These are phyloP conservation scores for Neurospora sp. DNA, from an alignment of 495 filamentous ascomycete species.

Conservation along the genomic window DNA sequence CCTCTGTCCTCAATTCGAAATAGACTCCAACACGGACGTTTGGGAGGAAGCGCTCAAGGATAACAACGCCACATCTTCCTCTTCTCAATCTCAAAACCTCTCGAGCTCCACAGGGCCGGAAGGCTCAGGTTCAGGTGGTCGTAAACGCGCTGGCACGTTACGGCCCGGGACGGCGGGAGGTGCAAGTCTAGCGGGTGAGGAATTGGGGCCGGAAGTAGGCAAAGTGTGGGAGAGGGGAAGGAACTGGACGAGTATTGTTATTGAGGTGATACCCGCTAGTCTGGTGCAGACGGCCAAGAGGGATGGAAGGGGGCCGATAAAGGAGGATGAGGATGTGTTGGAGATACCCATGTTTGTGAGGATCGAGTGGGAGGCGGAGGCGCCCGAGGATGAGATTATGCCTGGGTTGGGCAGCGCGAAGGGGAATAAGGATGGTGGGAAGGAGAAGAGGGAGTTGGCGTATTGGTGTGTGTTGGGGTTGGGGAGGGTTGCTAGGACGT, in stretches of 20 bases:
- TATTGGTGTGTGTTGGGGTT: slow-evolving; percentile 93
- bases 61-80: slow-evolving; percentile 6
- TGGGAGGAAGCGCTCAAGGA: slow-evolving; percentile 83
- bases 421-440: slow-evolving; percentile 21
- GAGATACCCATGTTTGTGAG: slow-evolving; percentile 92
- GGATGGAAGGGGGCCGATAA: slow-evolving; percentile 27
- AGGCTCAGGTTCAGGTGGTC: background rate
- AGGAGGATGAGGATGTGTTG: slow-evolving; percentile 76
- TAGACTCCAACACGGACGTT: slow-evolving; percentile 89
- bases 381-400: slow-evolving; percentile 52
- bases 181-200: slow-evolving; percentile 27
- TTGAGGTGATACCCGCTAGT: slow-evolving; percentile 75
- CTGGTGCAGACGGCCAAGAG: slow-evolving; percentile 20
- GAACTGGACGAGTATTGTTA: slow-evolving; percentile 89
- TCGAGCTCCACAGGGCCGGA: background rate
- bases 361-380: slow-evolving; percentile 83
- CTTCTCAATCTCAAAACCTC: background rate
- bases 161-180: slow-evolving; percentile 25
- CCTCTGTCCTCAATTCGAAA: slow-evolving; percentile 86
- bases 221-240: slow-evolving; percentile 91
- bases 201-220: slow-evolving; percentile 59
- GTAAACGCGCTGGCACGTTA: background rate
- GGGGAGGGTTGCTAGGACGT: slow-evolving; percentile 49
- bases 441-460: slow-evolving; percentile 62
- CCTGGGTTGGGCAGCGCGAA: slow-evolving; percentile 15